Evolutionary conservation across 805 yeast genomes (phyloP), one percentile per base, ranked within the genome.

Genomic region (Wickerhamiella siamensis): DNA sequence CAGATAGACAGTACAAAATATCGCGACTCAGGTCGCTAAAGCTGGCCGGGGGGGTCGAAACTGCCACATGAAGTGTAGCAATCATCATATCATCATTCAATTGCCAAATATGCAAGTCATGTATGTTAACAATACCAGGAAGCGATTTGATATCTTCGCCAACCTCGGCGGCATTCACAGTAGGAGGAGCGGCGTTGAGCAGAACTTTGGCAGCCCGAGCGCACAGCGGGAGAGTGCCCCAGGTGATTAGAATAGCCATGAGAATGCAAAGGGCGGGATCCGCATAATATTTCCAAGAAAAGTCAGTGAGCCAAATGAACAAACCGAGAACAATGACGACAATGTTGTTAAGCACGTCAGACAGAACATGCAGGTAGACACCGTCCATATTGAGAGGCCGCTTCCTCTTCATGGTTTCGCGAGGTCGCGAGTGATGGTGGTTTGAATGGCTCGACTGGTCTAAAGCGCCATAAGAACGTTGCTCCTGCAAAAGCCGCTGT

Each of bases 101-200:
- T 58, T 86, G 88, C 98, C 98, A 88, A 44, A 88, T 78, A 61
- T 88, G 98, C 69, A 88, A 78, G 62, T 88, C 98, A 60, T 88
- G 98, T 26, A 91, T 78, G 2, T 93, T 81, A 43, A 73, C 69
- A 40, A 88, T 88, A 20, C 87, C 82, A 1, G 75, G 71, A 16
- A 91, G 67, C 15, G 71, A 63, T 31, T 75, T 60, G 36, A 88
- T 79, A 46, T 82, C 83, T 39, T 69, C 65, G 44, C 77, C 73
- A 35, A 91, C 83, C 24, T 70, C 71, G 47, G 81, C 79, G 16
- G 93, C 78, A 51, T 84, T 75, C 42, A 91, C 68, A 33, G 77
- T 70, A n/a, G 78, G 70, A 18, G 98, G 98, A 1, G 95, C 82
- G 2, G 94, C 97, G 62, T 88, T 97, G 44, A 88, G 67, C 47